Base-by-base conservation (phyloP, 305 asterid species). In the Fraxinus floribunda region DNA sequence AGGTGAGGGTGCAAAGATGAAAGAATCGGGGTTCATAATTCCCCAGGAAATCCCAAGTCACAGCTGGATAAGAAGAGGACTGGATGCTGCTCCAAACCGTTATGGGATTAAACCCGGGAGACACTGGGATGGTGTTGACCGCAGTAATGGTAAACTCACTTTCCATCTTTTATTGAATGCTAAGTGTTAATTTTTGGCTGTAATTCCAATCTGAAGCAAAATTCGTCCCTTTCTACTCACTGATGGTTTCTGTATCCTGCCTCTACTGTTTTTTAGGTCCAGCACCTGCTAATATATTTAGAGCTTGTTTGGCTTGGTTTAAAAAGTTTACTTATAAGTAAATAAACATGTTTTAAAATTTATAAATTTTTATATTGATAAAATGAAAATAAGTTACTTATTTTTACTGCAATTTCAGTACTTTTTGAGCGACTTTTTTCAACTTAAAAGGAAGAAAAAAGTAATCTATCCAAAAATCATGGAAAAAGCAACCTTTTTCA, bases 51-150 rank as follows among this genome's bases (percentile, higher is more conserved):
- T 94, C 82, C 98, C 97, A 44, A 83, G 83, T 76, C 97, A 95
- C 84, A 94, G 98, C 88, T 95, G 98, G 98, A 83, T 91, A 72
- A 89, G 52, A 83, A 90, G 98, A 88, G 87, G 97, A 15, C 77
- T 91, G 18, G 94, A 91, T 44, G 93, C 92, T 64, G 92, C 97
- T 13, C 90, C 94, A 16, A 95, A 93, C 80, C 97, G 98, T 8
- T 93, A 95, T 79, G 95, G 94, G 44, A 92, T 95, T 86, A 93
- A 85, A 85, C 98, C 98, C 0, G 97, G 98, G 73, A 87, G 97
- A 85, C 98, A 93, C 83, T 95, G 98, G 98, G 98, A 95, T 78
- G 97, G 98, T 15, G 97, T 95, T 1, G 95, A 95, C 78, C 95
- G 98, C 41, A 94, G 97, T 74, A 94, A 72, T 5, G 98, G 98